A percentile compares a stretch with the other conserved stretches of the same genome.
Conservation (phyloP, 495 filamentous ascomycete species). For the Penicillium atrosanguineum region DNA sequence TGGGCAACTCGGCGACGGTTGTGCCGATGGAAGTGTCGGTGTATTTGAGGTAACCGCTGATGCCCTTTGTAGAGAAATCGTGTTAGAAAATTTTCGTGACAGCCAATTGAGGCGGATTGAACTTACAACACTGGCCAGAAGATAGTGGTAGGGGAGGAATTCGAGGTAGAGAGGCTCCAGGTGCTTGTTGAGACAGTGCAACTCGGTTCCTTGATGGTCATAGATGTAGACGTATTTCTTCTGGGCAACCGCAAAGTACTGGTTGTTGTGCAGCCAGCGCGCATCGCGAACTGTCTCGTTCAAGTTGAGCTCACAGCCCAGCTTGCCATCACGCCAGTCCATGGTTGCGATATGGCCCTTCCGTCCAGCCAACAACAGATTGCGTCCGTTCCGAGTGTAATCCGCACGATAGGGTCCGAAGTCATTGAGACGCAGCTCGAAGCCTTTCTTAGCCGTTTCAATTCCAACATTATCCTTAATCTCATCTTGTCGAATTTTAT, state of each 20-base stretch:
- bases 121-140: constrained; percentile 79
- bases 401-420: constrained; percentile 85
- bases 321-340: constrained; percentile 90
- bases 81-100: constrained; percentile 1
- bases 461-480: constrained; percentile 69
- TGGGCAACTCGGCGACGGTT: constrained; percentile 77
- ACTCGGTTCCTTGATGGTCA: constrained; percentile 80
- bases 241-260: constrained; percentile 95
- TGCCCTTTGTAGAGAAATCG: constrained; percentile 50
- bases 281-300: constrained; percentile 86
- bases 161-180: constrained; percentile 93
- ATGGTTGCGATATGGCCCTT: constrained; percentile 96
- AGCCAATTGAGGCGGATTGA: not conserved
- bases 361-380: constrained; percentile 78
- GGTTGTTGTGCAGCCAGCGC: constrained; percentile 92
- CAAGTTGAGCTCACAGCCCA: constrained; percentile 88
- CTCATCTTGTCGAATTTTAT: constrained; percentile 88
- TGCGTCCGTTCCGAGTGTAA: constrained; percentile 84
- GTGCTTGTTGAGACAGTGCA: constrained; percentile 86
- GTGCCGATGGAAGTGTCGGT: constrained; percentile 92
- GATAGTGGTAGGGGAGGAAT: constrained; percentile 94
- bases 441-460: constrained; percentile 85
- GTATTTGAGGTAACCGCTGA: constrained; percentile 84
- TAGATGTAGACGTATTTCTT: constrained; percentile 98
- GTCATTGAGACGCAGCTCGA: constrained; percentile 79